Evolutionary conservation across 495 filamentous ascomycete species (phyloP), one percentile per base, ranked within the genome.

Genomic region (Clohesyomyces aquaticus): DNA sequence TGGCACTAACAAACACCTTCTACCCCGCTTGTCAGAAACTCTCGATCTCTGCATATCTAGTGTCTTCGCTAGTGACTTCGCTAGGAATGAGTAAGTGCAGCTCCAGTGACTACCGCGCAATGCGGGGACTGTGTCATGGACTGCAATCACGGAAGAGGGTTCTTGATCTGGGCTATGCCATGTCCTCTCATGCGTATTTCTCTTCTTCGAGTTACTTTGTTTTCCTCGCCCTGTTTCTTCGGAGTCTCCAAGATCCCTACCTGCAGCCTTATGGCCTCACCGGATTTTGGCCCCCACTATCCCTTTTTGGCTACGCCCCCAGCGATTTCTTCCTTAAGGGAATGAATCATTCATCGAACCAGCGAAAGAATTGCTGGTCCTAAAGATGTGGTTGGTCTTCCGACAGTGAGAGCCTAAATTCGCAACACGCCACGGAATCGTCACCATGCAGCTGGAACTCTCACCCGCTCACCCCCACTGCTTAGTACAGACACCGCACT

Each of bases 281-380:
- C 55, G 55, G 42, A 49, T 54, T 59, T 57, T 63, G 61, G 69
- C 61, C 69, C 69, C 69, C 65, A 68, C 11, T 56, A 52, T 46
- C 59, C 49, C 22, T 41, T 64, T 51, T 45, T 12, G 48, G 9
- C 32, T 14, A n/a, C 22, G 26, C 41, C 25, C 51, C 32, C 19
- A 50, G 22, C 54, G 52, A 27, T 26, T 19, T 10, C 22, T 11
- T 22, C n/a, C 52, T n/a, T n/a, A n/a, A n/a, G 29, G 12, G 48
- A 49, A 27, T 57, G 56, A 50, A 45, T 49, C 49, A 57, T 35
- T 19, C 16, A 42, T 27, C 26, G 51, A 25, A 27, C 9, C 35
- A 41, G 38, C 47, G 43, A 45, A 54, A 3, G 28, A 58, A 2
- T 54, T 47, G 56, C 56, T 41, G 52, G 63, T 46, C 55, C 51